Evolutionary conservation across 2,329 filamentous ascomycete genomes (phyloP), one percentile per base, ranked within the genome.

Genomic region (Trichoderma brevicompactum): DNA sequence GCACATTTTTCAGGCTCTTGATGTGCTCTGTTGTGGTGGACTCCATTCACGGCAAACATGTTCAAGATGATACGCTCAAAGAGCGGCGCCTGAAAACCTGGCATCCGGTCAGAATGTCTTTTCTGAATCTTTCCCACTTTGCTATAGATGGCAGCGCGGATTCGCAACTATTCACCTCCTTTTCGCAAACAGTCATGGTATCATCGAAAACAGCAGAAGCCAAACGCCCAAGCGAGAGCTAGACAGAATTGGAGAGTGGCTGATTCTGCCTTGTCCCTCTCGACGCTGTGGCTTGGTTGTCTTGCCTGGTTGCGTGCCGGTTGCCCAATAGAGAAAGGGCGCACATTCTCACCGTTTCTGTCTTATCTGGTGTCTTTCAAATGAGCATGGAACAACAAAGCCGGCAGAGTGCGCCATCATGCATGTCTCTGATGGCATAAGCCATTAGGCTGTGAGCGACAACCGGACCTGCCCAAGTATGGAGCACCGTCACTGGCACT

Each of bases 401-500:
- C 32, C 28, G 36, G 23, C 7, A 58, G 34, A 56, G 52, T 38
- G 44, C 52, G 52, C 52, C 43, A 64, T 64, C 52, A 64, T 64
- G 61, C 61, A 64, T 64, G 61, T 58, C 61, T 64, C 61, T 64
- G 43, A 58, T 58, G 13, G 52, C 61, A 54, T 56, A 48, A 64
- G 61, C 52, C 34, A 41, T 58, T 64, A 4, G 46, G 58, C 58
- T 49, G 32, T n/a, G 23, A 34, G 46, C 32, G 38, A 41, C 38
- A 7, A 32, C 13, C 9, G 34, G 17, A 15, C 5, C 48, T 52
- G 48, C 58, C 58, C 58, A 62, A 62, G 58, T 52, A 62, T 44
- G 58, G 58, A 62, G 58, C 46, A 32, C 13, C 38, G 44, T 7
- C 56, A 50, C 32, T 12, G 38, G 38, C 28, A 28, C 13, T 8